phyloP scores from a whole-genome alignment of 2,329 filamentous ascomycete species.

The Exophiala bonariae region DNA sequence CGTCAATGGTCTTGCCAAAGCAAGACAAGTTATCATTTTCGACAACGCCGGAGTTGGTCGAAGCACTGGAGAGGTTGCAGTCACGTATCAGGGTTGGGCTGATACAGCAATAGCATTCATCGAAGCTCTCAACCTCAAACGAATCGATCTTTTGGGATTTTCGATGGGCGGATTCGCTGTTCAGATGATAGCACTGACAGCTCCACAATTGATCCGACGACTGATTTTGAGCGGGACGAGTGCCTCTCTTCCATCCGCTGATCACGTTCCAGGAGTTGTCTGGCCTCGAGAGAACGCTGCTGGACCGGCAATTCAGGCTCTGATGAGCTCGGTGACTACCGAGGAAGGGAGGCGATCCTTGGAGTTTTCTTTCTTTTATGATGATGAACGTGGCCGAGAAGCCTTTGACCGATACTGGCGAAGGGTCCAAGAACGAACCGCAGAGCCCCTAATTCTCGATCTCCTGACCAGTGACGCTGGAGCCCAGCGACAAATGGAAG shows the following conservation, averaged over 20 bases:
- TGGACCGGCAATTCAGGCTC: background rate
- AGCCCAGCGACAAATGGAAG: slow-evolving; percentile 7
- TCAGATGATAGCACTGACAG: slow-evolving; percentile 15
- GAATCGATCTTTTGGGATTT: slow-evolving; percentile 21
- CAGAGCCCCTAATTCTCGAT: slow-evolving; percentile 13
- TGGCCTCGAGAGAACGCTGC: slow-evolving; percentile 18
- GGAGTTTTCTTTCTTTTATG: slow-evolving; percentile 16
- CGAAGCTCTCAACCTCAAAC: slow-evolving; percentile 12
- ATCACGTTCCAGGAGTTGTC: slow-evolving; percentile 15
- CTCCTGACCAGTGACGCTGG: slow-evolving; percentile 11
- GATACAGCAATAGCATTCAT: slow-evolving; percentile 17
- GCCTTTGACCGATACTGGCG: slow-evolving; percentile 16
- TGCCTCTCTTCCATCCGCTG: slow-evolving; percentile 9
- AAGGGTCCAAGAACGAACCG: slow-evolving; percentile 12
- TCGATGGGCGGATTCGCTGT: slow-evolving; percentile 18
- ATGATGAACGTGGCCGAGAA: slow-evolving; percentile 8
- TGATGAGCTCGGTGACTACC: background rate
- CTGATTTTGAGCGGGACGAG: slow-evolving; percentile 15
- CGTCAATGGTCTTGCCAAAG: slow-evolving; percentile 14
- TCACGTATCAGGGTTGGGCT: slow-evolving; percentile 19
- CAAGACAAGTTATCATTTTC: slow-evolving; percentile 18
- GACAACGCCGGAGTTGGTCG: slow-evolving; percentile 21
- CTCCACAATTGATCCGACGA: slow-evolving; percentile 15
- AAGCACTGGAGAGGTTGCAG: slow-evolving; percentile 14
- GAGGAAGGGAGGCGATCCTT: slow-evolving; percentile 10